Evolutionary conservation across 805 yeast genomes (phyloP), one percentile per base, ranked within the genome.

Genomic region (Metschnikowia matae): DNA sequence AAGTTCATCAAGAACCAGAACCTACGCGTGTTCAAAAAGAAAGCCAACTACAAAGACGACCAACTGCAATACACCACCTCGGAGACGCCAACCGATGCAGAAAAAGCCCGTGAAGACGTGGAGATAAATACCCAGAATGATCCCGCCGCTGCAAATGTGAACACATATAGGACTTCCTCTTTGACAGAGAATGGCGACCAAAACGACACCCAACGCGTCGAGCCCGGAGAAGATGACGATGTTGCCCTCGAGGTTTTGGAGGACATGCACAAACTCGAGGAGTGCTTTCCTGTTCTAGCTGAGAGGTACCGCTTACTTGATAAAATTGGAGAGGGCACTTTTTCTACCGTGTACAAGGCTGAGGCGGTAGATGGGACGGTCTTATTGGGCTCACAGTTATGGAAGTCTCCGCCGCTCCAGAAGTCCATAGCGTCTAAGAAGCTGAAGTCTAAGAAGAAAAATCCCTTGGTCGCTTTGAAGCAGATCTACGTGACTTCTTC

Each of bases 401-500:
- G 79, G 79, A 70, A 69, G 51, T 70, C 76, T 4, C 79, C 79
- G 6, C 78, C 78, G 7, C 61, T 74, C 36, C 70, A 69, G 48
- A 64, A 60, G 37, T 48, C 53, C 4, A 34, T 43, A 2, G 40
- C 50, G 18, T 29, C 48, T 23, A 47, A 45, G 26, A 36, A 45
- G 31, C 53, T 48, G 36, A 59, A 64, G 3, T 59, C 64, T 15
- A 62, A 61, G 33, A 57, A 59, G 51, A 72, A 66, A 55, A 74
- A 64, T 57, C 75, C 74, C 41, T 65, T 74, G 46, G 98, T 94
- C 50, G 99, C 99, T 1, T 73, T 94, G 57, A 94, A 94, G 65
- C 82, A 94, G 61, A 89, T 94, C 43, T 91, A 92, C 66, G 98
- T 91, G 18, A 94, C 99, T 0, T 88, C 97, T 1, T 89, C 97